Percentiles rank a stretch among this genome's conserved stretches.
These are phyloP conservation scores for Adansonia digitata DNA, from an alignment of 345 rosid species.

Conservation along the genomic window DNA sequence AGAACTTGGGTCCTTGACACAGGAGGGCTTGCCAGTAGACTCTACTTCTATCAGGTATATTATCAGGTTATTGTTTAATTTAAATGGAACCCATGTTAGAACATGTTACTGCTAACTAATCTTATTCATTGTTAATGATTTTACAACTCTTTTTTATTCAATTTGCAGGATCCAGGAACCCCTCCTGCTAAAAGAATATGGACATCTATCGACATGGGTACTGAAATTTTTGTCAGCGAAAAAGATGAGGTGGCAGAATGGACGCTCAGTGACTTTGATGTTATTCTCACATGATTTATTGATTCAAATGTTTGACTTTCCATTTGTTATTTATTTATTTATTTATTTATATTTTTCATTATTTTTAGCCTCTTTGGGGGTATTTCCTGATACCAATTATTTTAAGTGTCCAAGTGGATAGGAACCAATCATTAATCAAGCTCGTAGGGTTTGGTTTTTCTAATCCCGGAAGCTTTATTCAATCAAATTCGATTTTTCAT, in stretches of 20 bases:
- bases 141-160: neutral
- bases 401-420: no score
- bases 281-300: constrained; percentile 27
- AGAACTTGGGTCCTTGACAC: constrained; percentile 73
- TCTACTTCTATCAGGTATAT: constrained; percentile 67
- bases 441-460: neutral
- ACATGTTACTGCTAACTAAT: neutral
- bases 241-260: constrained; percentile 56
- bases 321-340: neutral
- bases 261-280: constrained; percentile 53
- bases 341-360: no score
- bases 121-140: neutral
- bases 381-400: no score
- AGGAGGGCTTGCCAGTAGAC: constrained; percentile 54
- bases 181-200: constrained; percentile 59
- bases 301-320: neutral
- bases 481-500: no score
- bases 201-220: constrained; percentile 63
- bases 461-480: neutral
- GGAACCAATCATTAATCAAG: no score
- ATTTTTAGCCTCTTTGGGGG: neutral
- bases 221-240: constrained; percentile 45
- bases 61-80: neutral
- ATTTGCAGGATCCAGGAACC: constrained; percentile 57
- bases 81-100: no score